A percentile compares a stretch with the other conserved stretches of the same genome.
phyloP scores from a whole-genome alignment of 352 stramenopile species.

The Phytopythium litorale region DNA sequence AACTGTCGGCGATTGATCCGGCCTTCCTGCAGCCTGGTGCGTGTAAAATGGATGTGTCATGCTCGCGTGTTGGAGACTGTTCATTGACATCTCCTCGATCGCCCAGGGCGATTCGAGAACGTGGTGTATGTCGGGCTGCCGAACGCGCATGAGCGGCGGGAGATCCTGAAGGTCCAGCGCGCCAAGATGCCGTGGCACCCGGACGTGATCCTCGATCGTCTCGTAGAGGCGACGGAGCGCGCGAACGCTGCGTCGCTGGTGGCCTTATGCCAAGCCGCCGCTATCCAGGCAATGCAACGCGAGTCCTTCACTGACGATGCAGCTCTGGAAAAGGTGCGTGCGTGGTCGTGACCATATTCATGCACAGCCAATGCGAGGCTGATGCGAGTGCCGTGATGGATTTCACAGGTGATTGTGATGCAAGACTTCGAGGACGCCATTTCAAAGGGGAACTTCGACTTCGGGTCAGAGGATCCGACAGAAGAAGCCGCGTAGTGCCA shows the following conservation, averaged over 20 bases:
- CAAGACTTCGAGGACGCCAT: constrained; percentile 39
- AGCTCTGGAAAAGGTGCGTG: constrained; percentile 23
- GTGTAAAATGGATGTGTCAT: background rate
- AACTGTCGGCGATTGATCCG: constrained; percentile 67
- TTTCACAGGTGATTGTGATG: constrained; percentile 32
- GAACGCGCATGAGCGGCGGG: constrained; percentile 35
- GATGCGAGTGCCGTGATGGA: constrained; percentile 2
- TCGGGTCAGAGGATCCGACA: constrained; percentile 17
- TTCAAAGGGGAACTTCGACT: constrained; percentile 34
- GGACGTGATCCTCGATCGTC: constrained; percentile 37
- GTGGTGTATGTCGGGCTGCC: constrained; percentile 74
- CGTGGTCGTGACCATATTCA: background rate
- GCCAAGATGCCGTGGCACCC: constrained; percentile 67
- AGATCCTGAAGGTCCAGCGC: constrained; percentile 66
- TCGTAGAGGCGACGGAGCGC: constrained; percentile 55
- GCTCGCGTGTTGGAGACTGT: background rate
- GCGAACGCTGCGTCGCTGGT: constrained; percentile 75
- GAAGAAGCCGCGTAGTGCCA: background rate
- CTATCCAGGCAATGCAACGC: constrained; percentile 72
- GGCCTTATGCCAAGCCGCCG: constrained; percentile 62
- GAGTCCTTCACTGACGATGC: background rate
- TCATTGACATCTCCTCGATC: background rate
- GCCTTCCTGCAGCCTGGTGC: constrained; percentile 79
- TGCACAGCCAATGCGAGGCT: background rate
- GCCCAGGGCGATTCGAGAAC: constrained; percentile 77